These are phyloP conservation scores for Piper longum DNA, from an alignment of 164 flowering plant genomes.

Conservation along the genomic window DNA sequence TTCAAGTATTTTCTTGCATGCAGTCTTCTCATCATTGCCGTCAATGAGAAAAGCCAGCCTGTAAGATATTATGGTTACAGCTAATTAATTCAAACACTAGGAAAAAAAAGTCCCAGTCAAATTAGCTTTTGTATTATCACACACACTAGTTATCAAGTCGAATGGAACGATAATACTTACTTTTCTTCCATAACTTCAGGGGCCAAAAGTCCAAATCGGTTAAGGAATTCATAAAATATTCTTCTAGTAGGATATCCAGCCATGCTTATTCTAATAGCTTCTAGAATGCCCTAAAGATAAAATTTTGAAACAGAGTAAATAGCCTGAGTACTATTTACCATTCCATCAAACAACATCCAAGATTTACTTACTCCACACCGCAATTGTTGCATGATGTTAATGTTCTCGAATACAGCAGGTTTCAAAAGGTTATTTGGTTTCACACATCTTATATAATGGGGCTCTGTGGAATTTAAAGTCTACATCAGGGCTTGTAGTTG, in stretches of 20 bases:
- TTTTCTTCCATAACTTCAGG: conserved; percentile 47
- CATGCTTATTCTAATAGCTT: conserved; percentile 83
- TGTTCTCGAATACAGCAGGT: conserved; percentile 62
- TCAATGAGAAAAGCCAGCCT: conserved; percentile 8
- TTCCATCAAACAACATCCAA: background rate
- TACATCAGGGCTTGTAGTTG: conserved; percentile 85
- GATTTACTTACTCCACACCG: conserved; percentile 75
- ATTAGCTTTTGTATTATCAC: background rate
- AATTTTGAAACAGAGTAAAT: conserved; percentile 2
- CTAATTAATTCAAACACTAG: background rate
- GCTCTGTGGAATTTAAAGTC: conserved; percentile 67
- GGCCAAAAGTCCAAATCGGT: conserved; percentile 56
- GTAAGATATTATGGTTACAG: background rate
- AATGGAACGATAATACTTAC: conserved; percentile 23
- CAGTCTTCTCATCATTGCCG: conserved; percentile 65
- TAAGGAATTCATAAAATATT: conserved; percentile 56
- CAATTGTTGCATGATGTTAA: conserved; percentile 61
- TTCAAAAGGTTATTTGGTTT: conserved; percentile 67
- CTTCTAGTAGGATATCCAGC: conserved; percentile 80
- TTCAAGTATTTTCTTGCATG: conserved; percentile 61
- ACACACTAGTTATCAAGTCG: background rate
- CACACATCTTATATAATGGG: conserved; percentile 86
- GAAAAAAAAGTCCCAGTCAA: no score
- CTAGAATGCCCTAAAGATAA: conserved; percentile 70
- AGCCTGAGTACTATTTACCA: no score